Conservation (phyloP, 75 land plant species). For the Adiantum capillusveneris region DNA sequence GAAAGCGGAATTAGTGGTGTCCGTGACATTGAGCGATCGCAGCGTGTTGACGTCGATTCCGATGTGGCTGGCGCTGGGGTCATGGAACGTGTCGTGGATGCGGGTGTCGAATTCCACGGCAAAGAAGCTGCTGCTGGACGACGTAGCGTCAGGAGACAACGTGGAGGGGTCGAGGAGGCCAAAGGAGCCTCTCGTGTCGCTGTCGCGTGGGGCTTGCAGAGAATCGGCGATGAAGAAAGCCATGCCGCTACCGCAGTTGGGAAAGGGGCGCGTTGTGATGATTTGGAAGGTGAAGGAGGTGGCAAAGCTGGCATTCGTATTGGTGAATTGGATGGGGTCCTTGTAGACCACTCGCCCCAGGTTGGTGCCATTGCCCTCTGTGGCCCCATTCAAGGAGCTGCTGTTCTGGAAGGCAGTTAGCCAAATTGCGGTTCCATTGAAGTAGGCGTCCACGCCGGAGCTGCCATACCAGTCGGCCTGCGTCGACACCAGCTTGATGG, state of each 20-base stretch:
- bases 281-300: slow-evolving; percentile 7
- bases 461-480: background rate
- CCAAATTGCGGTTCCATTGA: background rate
- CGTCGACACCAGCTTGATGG: too few relatives aligned
- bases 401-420: background rate
- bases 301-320: background rate
- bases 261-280: background rate
- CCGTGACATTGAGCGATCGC: background rate
- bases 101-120: slow-evolving; percentile 4
- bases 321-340: background rate
- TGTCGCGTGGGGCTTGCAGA: background rate
- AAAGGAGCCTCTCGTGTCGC: background rate
- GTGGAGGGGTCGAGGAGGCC: background rate
- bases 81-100: background rate
- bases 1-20: background rate
- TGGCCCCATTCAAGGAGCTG: background rate
- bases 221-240: slow-evolving; percentile 5
- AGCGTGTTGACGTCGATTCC: slow-evolving; percentile 1
- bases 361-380: background rate
- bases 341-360: background rate
- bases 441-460: background rate
- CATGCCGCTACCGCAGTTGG: slow-evolving; percentile 4
- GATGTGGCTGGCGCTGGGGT: slow-evolving; percentile 4
- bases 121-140: too few relatives aligned
- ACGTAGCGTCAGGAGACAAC: too few relatives aligned